phyloP scores from a whole-genome alignment of 139 green algal species.

The Chlamydomonas eustigma region DNA sequence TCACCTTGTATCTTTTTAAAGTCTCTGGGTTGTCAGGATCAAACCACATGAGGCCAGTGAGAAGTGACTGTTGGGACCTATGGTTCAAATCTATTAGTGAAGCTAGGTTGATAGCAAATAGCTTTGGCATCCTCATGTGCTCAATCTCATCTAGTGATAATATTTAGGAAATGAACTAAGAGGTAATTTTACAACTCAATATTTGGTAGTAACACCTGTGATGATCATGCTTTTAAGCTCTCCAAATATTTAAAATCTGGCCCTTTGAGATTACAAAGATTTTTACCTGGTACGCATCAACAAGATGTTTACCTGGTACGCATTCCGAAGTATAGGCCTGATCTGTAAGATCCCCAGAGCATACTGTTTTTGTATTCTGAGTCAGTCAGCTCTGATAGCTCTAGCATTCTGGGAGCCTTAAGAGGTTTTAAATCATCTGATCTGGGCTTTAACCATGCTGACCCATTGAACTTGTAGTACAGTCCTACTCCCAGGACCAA shows the following conservation, averaged over 20 bases:
- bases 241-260: too few species aligned
- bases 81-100: conserved; percentile 29
- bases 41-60: conserved; percentile 85
- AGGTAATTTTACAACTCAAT: too few species aligned
- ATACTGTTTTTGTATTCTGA: conserved; percentile 42
- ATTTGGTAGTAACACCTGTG: too few species aligned
- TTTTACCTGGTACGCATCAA: too few species aligned
- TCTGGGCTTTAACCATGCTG: background rate
- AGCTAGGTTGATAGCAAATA: too few species aligned
- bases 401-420: background rate
- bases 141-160: too few species aligned
- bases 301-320: conserved; percentile 60
- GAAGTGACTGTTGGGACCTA: conserved; percentile 51
- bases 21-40: conserved; percentile 35
- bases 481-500: background rate
- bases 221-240: too few species aligned
- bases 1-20: conserved; percentile 7
- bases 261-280: too few species aligned
- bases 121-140: too few species aligned
- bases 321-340: conserved; percentile 87
- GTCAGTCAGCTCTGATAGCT: conserved; percentile 34
- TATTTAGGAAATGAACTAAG: too few species aligned
- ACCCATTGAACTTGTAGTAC: background rate
- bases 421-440: background rate
- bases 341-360: conserved; percentile 89